These are phyloP conservation scores for Elaeis oleifera DNA, from an alignment of 202 grass and related monocot genomes.

Conservation along the genomic window DNA sequence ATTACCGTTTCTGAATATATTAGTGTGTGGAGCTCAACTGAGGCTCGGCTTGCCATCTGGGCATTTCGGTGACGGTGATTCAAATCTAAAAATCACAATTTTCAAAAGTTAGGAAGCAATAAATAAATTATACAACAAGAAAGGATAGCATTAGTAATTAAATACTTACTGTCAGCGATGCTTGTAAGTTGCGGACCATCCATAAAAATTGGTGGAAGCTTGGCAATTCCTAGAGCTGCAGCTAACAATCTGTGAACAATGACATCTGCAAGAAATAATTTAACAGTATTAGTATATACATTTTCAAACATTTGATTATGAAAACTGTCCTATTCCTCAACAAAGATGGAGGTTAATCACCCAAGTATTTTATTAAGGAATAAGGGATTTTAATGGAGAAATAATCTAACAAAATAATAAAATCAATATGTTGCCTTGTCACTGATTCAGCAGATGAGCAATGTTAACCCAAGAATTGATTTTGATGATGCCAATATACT, in stretches of 20 bases:
- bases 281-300: too few species aligned
- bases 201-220: constrained; percentile 87
- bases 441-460: too few species aligned
- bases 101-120: constrained; percentile 25
- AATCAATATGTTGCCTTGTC: too few species aligned
- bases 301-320: too few species aligned
- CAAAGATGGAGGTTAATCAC: too few species aligned
- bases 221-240: constrained; percentile 81
- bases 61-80: constrained; percentile 94
- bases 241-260: constrained; percentile 94
- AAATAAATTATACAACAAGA: constrained; percentile 11
- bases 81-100: constrained; percentile 44
- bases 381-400: too few species aligned
- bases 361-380: too few species aligned
- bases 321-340: too few species aligned
- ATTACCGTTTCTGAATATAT: constrained; percentile 94
- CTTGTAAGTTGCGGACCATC: constrained; percentile 77
- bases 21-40: constrained; percentile 88
- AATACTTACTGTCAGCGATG: constrained; percentile 79
- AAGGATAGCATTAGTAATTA: not conserved
- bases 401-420: too few species aligned
- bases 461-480: too few species aligned
- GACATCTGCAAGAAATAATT: constrained; percentile 57
- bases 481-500: too few species aligned
- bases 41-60: constrained; percentile 95